Conservation (phyloP, 805 yeast genomes). For the Myxozyma kluyveri region DNA sequence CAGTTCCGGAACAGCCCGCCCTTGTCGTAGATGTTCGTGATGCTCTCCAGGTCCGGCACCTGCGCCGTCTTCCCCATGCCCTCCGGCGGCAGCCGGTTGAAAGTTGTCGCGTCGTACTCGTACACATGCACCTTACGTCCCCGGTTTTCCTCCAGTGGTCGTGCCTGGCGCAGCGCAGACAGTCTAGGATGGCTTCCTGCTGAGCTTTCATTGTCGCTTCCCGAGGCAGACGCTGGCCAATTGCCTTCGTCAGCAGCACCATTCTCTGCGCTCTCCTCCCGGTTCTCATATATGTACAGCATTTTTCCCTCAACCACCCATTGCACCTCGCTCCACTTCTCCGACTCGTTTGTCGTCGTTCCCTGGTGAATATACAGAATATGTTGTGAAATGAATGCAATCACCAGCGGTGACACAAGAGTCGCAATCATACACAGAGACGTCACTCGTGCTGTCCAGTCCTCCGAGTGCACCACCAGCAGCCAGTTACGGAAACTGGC, state of each 20-base stretch:
- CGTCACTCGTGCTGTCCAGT: constrained; percentile 30
- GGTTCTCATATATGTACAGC: constrained; percentile 38
- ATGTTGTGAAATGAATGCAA: constrained; percentile 48
- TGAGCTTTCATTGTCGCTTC: constrained; percentile 20
- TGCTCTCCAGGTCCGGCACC: constrained; percentile 34
- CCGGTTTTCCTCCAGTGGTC: constrained; percentile 4
- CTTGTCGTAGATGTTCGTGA: constrained; percentile 42
- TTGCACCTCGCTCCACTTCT: constrained; percentile 67
- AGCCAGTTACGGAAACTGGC: constrained; percentile 19
- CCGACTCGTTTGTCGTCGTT: constrained; percentile 70
- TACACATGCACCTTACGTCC: constrained; percentile 23
- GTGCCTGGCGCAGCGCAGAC: constrained; percentile 1
- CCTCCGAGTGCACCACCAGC: constrained; percentile 20
- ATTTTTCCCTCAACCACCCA: constrained; percentile 46
- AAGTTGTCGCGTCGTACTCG: constrained; percentile 29
- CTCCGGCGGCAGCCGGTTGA: constrained; percentile 31
- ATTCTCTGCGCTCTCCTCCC: neutral
- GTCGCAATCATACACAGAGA: constrained; percentile 48
- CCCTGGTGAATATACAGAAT: constrained; percentile 57
- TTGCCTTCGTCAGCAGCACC: constrained; percentile 18
- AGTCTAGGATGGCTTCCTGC: constrained; percentile 2
- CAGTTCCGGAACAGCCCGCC: constrained; percentile 37
- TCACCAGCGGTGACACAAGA: constrained; percentile 45
- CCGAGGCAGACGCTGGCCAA: constrained; percentile 20
- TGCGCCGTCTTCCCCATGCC: constrained; percentile 28